Conservation (phyloP, 768 basidiomycete species). For the Boletus sensibilis region DNA sequence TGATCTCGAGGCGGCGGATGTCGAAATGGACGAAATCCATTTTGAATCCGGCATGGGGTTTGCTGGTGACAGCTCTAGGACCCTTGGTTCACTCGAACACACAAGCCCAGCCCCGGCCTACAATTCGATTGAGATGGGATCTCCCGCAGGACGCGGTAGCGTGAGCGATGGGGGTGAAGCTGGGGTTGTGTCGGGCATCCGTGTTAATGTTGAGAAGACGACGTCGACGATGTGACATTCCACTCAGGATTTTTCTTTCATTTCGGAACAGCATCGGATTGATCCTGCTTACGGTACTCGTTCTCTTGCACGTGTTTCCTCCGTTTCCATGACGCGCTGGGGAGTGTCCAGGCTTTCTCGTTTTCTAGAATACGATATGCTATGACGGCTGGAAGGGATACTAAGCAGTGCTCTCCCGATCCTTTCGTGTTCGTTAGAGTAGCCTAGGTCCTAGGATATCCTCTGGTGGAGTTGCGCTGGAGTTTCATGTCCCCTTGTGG, state of each 20-base stretch:
- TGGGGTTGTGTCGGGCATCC: slow-evolving; percentile 41
- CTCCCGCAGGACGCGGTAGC: slow-evolving; percentile 15
- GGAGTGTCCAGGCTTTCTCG: slow-evolving; percentile 13
- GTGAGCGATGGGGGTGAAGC: slow-evolving; percentile 24
- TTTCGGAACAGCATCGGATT: slow-evolving; percentile 30
- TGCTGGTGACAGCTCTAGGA: slow-evolving; percentile 43
- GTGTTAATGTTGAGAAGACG: slow-evolving; percentile 62
- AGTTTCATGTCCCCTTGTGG: background rate
- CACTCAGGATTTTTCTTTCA: slow-evolving; percentile 10
- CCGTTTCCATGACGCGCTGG: slow-evolving; percentile 7
- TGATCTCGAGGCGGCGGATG: slow-evolving; percentile 49
- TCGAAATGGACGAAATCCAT: slow-evolving; percentile 54
- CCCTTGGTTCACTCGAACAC: slow-evolving; percentile 30
- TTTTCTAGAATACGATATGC: slow-evolving; percentile 22
- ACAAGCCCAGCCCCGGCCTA: slow-evolving; percentile 54
- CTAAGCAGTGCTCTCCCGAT: slow-evolving; percentile 15
- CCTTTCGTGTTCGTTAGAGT: slow-evolving; percentile 8
- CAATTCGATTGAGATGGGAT: slow-evolving; percentile 42
- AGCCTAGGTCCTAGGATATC: background rate
- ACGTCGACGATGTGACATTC: slow-evolving; percentile 45
- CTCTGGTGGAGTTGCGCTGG: background rate
- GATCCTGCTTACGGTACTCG: slow-evolving; percentile 22
- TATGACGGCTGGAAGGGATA: slow-evolving; percentile 13
- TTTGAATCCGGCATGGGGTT: slow-evolving; percentile 54
- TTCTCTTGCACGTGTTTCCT: slow-evolving; percentile 23